Conservation (phyloP, 2,329 filamentous ascomycete species). For the Orbilia brochopaga region DNA sequence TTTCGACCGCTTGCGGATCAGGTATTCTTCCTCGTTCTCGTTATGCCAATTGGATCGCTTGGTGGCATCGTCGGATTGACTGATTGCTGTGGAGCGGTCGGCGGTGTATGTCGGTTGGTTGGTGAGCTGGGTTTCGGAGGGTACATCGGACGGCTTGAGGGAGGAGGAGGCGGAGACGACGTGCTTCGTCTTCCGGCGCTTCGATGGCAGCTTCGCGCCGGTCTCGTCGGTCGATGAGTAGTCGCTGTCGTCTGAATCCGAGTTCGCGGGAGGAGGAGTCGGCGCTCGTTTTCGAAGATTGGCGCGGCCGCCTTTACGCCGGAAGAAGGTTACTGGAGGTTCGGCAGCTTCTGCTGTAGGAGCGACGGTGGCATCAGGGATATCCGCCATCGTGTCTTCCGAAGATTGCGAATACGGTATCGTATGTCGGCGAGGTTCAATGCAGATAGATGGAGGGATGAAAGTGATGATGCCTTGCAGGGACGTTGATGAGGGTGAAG, state of each 20-base stretch:
- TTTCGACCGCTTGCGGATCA: conserved; percentile 32
- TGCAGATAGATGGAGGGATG: neutral
- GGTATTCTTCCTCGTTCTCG: conserved; percentile 65
- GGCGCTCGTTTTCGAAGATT: conserved; percentile 80
- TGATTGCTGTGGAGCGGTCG: conserved; percentile 67
- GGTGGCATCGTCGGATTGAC: conserved; percentile 82
- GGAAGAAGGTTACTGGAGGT: conserved; percentile 79
- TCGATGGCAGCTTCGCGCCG: conserved; percentile 68
- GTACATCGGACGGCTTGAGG: conserved; percentile 60
- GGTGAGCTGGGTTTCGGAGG: conserved; percentile 50
- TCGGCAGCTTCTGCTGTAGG: conserved; percentile 56
- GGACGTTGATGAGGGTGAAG: too few relatives aligned
- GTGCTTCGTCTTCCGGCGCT: conserved; percentile 72
- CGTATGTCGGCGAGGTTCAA: neutral
- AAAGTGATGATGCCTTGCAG: neutral
- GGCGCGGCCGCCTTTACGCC: conserved; percentile 74
- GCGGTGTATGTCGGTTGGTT: conserved; percentile 32
- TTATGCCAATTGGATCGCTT: conserved; percentile 91
- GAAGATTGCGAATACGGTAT: neutral
- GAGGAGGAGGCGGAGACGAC: conserved; percentile 71
- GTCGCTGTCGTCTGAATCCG: conserved; percentile 63
- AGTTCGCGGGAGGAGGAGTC: conserved; percentile 73
- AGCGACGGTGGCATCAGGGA: conserved; percentile 48
- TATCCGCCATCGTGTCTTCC: conserved; percentile 1
- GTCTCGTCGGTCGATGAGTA: conserved; percentile 73